Evolutionary conservation across 2,329 filamentous ascomycete species (phyloP), one percentile per base, ranked within the genome.

Genomic region (Ophiosphaerella herpotricha): DNA sequence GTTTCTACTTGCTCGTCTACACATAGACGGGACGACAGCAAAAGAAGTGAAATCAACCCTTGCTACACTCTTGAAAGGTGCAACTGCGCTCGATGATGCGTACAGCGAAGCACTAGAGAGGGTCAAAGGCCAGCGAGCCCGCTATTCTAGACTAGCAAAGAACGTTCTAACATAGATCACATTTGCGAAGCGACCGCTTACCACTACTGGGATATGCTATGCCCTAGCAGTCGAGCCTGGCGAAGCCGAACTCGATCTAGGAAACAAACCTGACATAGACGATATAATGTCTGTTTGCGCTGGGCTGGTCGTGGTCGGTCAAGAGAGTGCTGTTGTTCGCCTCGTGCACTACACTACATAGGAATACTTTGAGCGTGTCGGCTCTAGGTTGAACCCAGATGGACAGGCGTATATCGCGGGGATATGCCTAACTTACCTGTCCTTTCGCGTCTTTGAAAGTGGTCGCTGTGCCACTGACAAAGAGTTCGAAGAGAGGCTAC

Each of bases 101-200:
- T 61, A 60, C 31, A 13, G 37, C 1, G 43, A 52, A 7, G 57
- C 55, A 2, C 34, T 58, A 13, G 11, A 46, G 4, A 65, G 77
- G 14, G 78, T 82, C 23, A 38, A 72, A 13, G 50, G 56, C 0
- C 78, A 82, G 40, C 11, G 54, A 1, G 1, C 44, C 1, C 72
- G 68, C 3, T 53, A 68, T 6, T 32, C 34, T 16, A 48, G 69
- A 0, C 63, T 79, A 37, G 78, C 79, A 0, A 74, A 66, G 35
- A 43, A 35, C 12, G 45, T 55, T 6, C 29, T 61, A 13, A 55
- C 54, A 4, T 62, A 48, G 52, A 56, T 56, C 23, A 48, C 50
- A 4, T 50, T 31, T 34, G 59, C 52, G 3, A 43, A 52, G 33
- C 36, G 55, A 34, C 57, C 57, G 33, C 52, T 62, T 5, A 62